These are phyloP conservation scores for Erodium moschatum DNA, from an alignment of 441 rosid genomes.

Conservation along the genomic window DNA sequence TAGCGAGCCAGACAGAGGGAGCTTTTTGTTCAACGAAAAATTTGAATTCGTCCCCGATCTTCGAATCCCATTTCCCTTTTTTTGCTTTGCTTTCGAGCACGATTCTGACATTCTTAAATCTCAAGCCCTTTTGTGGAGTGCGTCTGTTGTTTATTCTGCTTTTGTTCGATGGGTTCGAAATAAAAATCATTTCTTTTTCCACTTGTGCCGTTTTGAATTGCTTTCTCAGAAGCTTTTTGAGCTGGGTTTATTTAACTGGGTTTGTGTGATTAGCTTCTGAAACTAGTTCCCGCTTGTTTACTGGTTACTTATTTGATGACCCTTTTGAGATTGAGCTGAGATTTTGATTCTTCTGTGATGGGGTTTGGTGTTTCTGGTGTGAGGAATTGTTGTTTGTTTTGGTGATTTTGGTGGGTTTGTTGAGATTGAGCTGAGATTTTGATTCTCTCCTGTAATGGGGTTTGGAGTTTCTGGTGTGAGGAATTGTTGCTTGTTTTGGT, in stretches of 20 bases:
- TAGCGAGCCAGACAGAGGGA: too few species aligned
- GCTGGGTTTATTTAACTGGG: neutral
- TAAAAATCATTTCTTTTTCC: neutral
- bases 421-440: neutral
- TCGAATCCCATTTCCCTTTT: neutral
- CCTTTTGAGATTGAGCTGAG: conserved; percentile 5
- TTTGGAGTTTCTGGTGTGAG: too few species aligned
- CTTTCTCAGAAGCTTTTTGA: neutral
- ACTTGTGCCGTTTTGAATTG: conserved; percentile 4
- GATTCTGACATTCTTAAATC: conserved; percentile 16
- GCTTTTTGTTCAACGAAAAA: conserved; percentile 18
- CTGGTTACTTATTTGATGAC: conserved; percentile 8
- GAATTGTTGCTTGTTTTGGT: too few species aligned
- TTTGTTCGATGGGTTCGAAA: neutral
- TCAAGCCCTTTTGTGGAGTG: conserved; percentile 2
- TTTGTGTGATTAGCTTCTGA: neutral
- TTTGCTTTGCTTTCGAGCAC: conserved; percentile 8
- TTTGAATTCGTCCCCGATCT: conserved; percentile 23
- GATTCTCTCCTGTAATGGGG: too few species aligned
- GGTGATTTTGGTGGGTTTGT: neutral
- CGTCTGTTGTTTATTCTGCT: conserved; percentile 5
- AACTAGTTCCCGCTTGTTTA: neutral
- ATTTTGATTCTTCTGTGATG: too few species aligned
- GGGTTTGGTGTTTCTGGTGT: too few species aligned
- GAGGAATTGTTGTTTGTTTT: too few species aligned